Evolutionary conservation across 306 rosid genomes (phyloP), one percentile per base, ranked within the genome.

Genomic region (Sesbania bispinosa): DNA sequence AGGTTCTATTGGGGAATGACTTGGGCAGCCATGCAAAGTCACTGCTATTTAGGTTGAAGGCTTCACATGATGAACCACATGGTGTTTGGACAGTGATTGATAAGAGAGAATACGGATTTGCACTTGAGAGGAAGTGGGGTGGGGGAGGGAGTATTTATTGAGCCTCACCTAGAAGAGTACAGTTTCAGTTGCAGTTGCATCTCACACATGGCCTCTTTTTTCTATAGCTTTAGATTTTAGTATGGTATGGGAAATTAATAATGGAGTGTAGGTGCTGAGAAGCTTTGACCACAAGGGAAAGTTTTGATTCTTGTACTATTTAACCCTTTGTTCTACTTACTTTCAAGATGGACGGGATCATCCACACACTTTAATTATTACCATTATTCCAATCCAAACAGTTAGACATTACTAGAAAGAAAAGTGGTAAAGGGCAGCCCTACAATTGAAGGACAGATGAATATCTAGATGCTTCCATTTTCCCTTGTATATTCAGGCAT

Each of bases 21-120:
- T 82, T 75, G 84, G 41, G 86, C 66, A 70, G 66, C 82, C 78
- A 60, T 20, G 81, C 78, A 83, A 87, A 78, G 52, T 2, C 38
- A 68, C 58, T 85, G 52, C 87, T 68, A 80, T 77, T 74, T 77
- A 70, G 71, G 84, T 71, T 8, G 70, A 81, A 72, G 79, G 42
- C 19, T 68, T 83, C 82, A 79, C 87, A 75, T 86, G 88, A 79
- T 47, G 64, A 64, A 77, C 53, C 85, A 83, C 85, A 82, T 81
- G 88, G 81, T 45, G 18, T 59, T 35, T 71, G 70, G 82, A 63
- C 53, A 53, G 83, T 75, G 88, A 80, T 43, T 75, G 81, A 65
- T 68, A 26, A 59, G 20, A 72, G 80, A 78, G 74, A 75, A 69
- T 43, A 41, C n/a, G n/a, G n/a, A n/a, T n/a, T n/a, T n/a, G n/a